These are phyloP conservation scores for Hondaea fermentalgiana DNA, from an alignment of 108 stramenopile species.

Conservation along the genomic window DNA sequence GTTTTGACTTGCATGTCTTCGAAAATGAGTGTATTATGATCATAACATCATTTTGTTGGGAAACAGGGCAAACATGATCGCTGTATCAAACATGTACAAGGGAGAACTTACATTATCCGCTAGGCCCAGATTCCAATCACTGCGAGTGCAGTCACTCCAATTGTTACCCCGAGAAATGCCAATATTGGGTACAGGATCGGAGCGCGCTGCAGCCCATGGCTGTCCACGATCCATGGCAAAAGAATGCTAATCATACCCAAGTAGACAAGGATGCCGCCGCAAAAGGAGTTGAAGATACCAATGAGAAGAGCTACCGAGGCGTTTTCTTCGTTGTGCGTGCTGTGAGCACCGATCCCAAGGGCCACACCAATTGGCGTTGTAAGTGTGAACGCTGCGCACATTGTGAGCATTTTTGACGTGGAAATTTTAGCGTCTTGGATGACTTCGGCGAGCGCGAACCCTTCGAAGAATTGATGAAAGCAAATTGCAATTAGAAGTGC, in stretches of 20 bases:
- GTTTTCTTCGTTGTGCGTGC: background rate
- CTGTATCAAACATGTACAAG: no score
- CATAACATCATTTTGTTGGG: no score
- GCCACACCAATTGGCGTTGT: background rate
- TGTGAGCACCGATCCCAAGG: background rate
- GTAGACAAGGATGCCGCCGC: background rate
- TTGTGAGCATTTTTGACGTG: background rate
- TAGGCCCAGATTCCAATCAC: background rate
- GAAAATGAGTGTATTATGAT: no score
- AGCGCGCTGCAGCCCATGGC: background rate
- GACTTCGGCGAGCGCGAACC: background rate
- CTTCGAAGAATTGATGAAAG: constrained; percentile 8
- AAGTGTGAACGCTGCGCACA: background rate
- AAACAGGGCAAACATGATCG: no score
- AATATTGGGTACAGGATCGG: background rate
- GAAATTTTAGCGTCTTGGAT: background rate
- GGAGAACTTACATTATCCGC: no score
- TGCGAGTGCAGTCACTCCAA: background rate
- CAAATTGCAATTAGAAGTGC: background rate
- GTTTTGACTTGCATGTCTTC: no score
- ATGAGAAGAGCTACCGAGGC: background rate
- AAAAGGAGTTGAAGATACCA: background rate
- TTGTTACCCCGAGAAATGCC: background rate
- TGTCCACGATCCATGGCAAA: background rate
- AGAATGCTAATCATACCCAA: background rate